Evolutionary conservation across 73 alveolate genomes (phyloP).

Genomic region (Tetrahymena borealis): DNA sequence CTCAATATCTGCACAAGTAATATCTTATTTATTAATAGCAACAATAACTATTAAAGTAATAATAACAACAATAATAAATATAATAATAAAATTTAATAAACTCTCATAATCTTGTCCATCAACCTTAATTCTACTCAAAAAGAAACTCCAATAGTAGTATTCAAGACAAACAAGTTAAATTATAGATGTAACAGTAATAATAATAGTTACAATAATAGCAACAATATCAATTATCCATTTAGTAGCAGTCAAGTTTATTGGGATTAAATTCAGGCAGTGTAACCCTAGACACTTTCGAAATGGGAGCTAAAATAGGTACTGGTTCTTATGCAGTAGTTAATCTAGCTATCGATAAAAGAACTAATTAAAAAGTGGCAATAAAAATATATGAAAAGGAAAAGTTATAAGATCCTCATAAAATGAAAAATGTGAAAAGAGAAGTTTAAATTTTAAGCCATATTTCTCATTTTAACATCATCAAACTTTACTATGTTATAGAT

Average conservation of each 20-base stretch:
- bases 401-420: slow-evolving; percentile 50
- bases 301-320: slow-evolving; percentile 59
- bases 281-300: neutral
- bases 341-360: slow-evolving; percentile 47
- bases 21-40: neutral
- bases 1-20: neutral
- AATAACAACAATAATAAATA: neutral
- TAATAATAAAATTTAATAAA: neutral
- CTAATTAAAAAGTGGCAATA: slow-evolving; percentile 55
- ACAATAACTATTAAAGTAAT: neutral
- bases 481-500: slow-evolving; percentile 54
- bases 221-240: neutral
- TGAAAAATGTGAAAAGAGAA: slow-evolving; percentile 55
- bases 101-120: neutral
- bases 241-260: neutral
- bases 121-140: neutral
- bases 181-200: neutral
- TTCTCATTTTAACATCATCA: slow-evolving; percentile 40
- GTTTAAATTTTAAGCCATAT: slow-evolving; percentile 46
- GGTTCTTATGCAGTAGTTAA: slow-evolving; percentile 79
- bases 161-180: neutral
- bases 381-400: slow-evolving; percentile 60
- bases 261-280: neutral
- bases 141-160: neutral
- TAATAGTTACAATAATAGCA: neutral